Percentiles rank a stretch among this genome's conserved stretches.
Evolutionary conservation across 148 eudicot genomes (phyloP).

Genomic region (Simmondsia chinensis): DNA sequence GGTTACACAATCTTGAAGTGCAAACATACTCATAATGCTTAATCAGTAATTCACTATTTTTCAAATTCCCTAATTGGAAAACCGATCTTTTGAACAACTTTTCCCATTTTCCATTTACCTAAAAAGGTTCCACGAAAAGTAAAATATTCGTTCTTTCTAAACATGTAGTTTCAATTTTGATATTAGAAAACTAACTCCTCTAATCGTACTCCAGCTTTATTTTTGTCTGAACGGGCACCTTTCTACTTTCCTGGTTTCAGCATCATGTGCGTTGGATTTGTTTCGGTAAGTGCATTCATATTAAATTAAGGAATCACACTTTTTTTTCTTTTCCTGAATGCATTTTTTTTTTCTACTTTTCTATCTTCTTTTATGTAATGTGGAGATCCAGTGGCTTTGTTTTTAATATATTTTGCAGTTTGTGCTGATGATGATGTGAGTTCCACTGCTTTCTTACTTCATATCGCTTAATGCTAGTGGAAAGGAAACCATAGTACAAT

Average conservation of each 20-base stretch:
- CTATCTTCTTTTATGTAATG: not conserved
- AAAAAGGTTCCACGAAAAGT: too few relatives aligned
- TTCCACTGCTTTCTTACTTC: not conserved
- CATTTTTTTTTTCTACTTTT: not conserved
- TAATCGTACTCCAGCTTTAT: conserved; percentile 33
- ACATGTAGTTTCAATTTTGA: too few relatives aligned
- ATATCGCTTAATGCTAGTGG: too few relatives aligned
- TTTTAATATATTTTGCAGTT: too few relatives aligned
- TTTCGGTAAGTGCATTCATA: conserved; percentile 19
- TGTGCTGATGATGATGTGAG: not conserved
- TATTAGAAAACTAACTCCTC: conserved; percentile 10
- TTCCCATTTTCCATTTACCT: too few relatives aligned
- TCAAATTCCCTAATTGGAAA: too few relatives aligned
- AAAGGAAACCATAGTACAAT: too few relatives aligned
- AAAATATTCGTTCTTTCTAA: too few relatives aligned
- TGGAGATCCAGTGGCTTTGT: not conserved
- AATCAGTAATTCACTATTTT: too few relatives aligned
- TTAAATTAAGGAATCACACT: not conserved
- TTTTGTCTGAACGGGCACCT: conserved; percentile 54
- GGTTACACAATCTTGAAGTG: not conserved
- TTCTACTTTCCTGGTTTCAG: conserved; percentile 66
- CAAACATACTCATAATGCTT: too few relatives aligned
- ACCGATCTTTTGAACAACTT: too few relatives aligned
- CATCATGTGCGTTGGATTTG: conserved; percentile 33
- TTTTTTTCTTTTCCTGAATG: not conserved